Conservation (phyloP, 805 yeast genomes). For the Jamesozyma rosinii region DNA sequence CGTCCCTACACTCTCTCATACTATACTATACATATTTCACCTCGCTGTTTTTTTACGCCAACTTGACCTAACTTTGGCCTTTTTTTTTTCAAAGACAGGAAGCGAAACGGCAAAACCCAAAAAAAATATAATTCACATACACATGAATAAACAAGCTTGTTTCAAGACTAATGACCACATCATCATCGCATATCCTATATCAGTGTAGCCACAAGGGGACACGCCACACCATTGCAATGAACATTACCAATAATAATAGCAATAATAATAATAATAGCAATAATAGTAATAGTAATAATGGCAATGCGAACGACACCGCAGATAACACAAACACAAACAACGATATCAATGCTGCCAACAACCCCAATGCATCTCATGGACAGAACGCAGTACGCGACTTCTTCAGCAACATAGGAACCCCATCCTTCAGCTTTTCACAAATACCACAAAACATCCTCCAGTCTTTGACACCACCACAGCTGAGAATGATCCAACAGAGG, state of each 20-base stretch:
- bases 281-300: background rate
- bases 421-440: constrained; percentile 27
- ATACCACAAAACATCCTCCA: constrained; percentile 28
- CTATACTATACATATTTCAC: too few species aligned
- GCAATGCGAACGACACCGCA: background rate
- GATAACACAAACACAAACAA: background rate
- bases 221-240: background rate
- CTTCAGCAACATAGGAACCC: constrained; percentile 29
- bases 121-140: too few species aligned
- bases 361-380: background rate
- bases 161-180: too few species aligned
- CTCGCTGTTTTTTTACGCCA: too few species aligned
- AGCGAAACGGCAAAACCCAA: too few species aligned
- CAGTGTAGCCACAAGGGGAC: too few species aligned
- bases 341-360: constrained; percentile 1
- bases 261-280: background rate
- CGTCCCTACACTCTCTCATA: too few species aligned
- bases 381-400: constrained; percentile 3
- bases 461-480: constrained; percentile 25
- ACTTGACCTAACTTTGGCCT: too few species aligned
- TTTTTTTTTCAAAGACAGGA: too few species aligned
- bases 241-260: constrained; percentile 1
- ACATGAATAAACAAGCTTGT: too few species aligned
- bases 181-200: too few species aligned
- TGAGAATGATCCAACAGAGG: constrained; percentile 29